Percentiles rank a stretch among this genome's conserved stretches.
These are phyloP conservation scores for Tephrocybe sp. DNA, from an alignment of 768 basidiomycete species.

Conservation along the genomic window DNA sequence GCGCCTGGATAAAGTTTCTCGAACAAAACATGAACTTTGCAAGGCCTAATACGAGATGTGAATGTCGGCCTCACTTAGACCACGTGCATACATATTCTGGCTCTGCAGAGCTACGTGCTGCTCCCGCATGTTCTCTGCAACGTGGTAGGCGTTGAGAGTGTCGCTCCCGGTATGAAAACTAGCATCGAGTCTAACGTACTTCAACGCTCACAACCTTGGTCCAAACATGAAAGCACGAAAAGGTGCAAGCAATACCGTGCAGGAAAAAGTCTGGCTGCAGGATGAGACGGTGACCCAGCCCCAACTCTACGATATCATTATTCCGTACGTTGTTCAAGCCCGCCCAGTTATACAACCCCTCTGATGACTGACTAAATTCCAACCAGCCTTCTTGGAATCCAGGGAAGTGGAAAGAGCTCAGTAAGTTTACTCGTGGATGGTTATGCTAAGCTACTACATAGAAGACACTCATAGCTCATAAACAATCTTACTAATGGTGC, in stretches of 20 bases:
- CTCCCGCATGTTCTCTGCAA: too few species aligned
- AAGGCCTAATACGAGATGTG: neutral
- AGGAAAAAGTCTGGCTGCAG: conserved; percentile 1
- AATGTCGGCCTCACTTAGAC: neutral
- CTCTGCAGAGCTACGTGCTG: too few species aligned
- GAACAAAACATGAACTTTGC: too few species aligned
- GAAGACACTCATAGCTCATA: conserved; percentile 4
- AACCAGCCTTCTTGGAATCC: conserved; percentile 10
- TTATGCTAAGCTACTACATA: neutral
- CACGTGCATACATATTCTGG: neutral
- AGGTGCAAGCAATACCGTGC: neutral
- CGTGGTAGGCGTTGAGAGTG: too few species aligned
- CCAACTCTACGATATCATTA: conserved; percentile 13
- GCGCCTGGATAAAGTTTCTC: too few species aligned
- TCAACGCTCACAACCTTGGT: neutral
- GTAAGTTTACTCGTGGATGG: neutral
- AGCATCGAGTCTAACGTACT: too few species aligned
- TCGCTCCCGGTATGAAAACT: too few species aligned
- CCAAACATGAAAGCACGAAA: neutral
- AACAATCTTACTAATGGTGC: conserved; percentile 6
- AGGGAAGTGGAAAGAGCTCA: conserved; percentile 15
- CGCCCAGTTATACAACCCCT: neutral
- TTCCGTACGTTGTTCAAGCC: conserved; percentile 8
- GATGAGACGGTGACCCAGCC: conserved; percentile 6
- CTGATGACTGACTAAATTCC: too few species aligned